These are phyloP conservation scores for Phellinidium pouzarii DNA, from an alignment of 1,284 basidiomycete species.

Conservation along the genomic window DNA sequence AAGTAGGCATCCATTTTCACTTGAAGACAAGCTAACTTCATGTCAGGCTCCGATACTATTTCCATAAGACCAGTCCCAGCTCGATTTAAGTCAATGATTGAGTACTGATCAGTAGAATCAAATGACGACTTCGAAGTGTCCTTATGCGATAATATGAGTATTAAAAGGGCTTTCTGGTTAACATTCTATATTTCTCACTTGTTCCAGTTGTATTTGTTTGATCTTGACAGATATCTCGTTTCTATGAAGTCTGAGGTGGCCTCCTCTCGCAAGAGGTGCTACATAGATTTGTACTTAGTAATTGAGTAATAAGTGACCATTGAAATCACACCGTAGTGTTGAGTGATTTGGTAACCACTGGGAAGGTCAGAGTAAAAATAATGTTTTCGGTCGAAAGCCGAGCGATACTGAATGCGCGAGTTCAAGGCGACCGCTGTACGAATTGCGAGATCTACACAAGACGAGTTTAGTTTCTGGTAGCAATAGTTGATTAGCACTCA, in stretches of 20 bases:
- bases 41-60: constrained; percentile 92
- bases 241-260: constrained; percentile 48
- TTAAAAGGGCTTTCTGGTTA: background rate
- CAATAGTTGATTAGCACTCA: constrained; percentile 1
- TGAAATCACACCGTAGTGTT: constrained; percentile 71
- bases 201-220: constrained; percentile 93
- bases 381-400: constrained; percentile 93
- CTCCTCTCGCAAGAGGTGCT: constrained; percentile 79
- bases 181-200: constrained; percentile 45
- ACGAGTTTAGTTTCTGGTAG: constrained; percentile 65
- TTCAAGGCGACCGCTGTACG: constrained; percentile 80
- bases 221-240: constrained; percentile 60
- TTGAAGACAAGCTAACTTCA: constrained; percentile 47
- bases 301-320: background rate
- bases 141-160: constrained; percentile 33
- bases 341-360: constrained; percentile 94
- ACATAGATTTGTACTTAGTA: background rate
- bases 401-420: constrained; percentile 64
- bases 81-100: constrained; percentile 85
- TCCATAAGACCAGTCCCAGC: constrained; percentile 90
- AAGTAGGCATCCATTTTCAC: background rate
- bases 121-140: constrained; percentile 92
- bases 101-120: constrained; percentile 45
- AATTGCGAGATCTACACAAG: constrained; percentile 77
- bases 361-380: constrained; percentile 98